Base-by-base conservation (phyloP, 2,329 filamentous ascomycete species). In the Lasiodiplodia sp. region DNA sequence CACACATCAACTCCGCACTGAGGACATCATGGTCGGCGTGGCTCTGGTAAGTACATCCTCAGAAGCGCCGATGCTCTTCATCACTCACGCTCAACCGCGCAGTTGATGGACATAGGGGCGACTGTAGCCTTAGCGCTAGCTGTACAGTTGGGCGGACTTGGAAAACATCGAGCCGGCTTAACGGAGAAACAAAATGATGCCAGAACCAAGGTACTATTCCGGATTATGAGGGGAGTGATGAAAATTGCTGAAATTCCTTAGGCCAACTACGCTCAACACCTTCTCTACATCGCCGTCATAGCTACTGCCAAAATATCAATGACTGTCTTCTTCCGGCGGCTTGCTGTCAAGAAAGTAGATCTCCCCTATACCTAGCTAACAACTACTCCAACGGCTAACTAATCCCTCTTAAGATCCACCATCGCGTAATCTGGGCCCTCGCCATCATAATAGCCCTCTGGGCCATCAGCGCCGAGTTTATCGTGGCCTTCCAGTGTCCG, bases 311-410 rank as follows among this genome's bases (percentile, higher is more conserved):
- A 63, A 7, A 47, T 49, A 25, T 49, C 38, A 1, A 63, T 63
- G 58, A 63, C 58, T 14, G 38, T 63, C 58, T 63, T 63, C 58
- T 63, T 63, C 58, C 38, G 28, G 12, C 58, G 58, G 28, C 40
- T 63, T 4, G 58, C 58, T 16, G 58, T 49, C 44, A 31, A 63
- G 40, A 38, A 60, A 37, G 56, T 60, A 7, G 12, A 18, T 60
- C 37, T 2, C 34, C n/a, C 56, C 7, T 8, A 10, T 56, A 3
- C 14, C 8, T 28, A 2, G 25, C 8, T 12, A 6, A 37, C 1
- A 34, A 3, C 31, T 10, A 10, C 31, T 34, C 7, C 31, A 34
- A 34, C 31, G 31, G 8, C 18, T 47, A 5, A n/a, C 28, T 5
- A 4, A 18, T n/a, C 18, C 5, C 18, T 6, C 25, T 2, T 5